A percentile compares a stretch with the other conserved stretches of the same genome.
These are phyloP conservation scores for Eruca vesicaria DNA, from an alignment of 441 rosid genomes.

Conservation along the genomic window DNA sequence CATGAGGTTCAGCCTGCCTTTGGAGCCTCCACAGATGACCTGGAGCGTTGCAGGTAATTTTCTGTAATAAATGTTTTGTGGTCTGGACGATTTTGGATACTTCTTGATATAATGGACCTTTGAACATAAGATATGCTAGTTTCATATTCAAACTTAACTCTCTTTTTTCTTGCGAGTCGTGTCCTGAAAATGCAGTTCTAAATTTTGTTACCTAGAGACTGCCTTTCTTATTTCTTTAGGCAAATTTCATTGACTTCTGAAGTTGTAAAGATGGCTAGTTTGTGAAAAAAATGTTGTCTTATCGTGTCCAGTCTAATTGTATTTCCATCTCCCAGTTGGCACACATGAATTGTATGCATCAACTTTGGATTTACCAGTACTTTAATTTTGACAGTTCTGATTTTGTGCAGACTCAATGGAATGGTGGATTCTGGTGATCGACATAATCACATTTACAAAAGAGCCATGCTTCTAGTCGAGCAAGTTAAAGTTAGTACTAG, in stretches of 20 bases:
- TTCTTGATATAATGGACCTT: too few species aligned
- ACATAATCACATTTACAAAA: conserved; percentile 75
- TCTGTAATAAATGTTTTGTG: too few species aligned
- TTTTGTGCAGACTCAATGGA: conserved; percentile 68
- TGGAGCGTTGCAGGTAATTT: conserved; percentile 85
- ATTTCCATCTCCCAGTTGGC: not conserved
- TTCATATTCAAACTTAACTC: too few species aligned
- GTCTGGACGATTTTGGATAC: too few species aligned
- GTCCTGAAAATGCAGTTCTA: too few species aligned
- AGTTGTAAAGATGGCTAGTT: too few species aligned
- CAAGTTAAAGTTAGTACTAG: conserved; percentile 97
- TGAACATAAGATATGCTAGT: too few species aligned
- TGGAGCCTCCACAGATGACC: conserved; percentile 98
- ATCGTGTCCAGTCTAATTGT: not conserved
- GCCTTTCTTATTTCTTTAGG: too few species aligned
- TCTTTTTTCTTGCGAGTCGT: too few species aligned
- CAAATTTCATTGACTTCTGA: too few species aligned
- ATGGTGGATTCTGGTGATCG: conserved; percentile 87
- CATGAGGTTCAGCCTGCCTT: conserved; percentile 88
- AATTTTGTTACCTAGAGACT: too few species aligned
- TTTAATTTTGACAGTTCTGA: not conserved
- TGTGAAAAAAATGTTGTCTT: too few species aligned
- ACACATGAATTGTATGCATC: not conserved
- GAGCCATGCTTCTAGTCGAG: conserved; percentile 87
- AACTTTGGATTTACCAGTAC: not conserved